Evolutionary conservation across 805 yeast species (phyloP), one percentile per base, ranked within the genome.

Genomic region (Suhomyces sp.): DNA sequence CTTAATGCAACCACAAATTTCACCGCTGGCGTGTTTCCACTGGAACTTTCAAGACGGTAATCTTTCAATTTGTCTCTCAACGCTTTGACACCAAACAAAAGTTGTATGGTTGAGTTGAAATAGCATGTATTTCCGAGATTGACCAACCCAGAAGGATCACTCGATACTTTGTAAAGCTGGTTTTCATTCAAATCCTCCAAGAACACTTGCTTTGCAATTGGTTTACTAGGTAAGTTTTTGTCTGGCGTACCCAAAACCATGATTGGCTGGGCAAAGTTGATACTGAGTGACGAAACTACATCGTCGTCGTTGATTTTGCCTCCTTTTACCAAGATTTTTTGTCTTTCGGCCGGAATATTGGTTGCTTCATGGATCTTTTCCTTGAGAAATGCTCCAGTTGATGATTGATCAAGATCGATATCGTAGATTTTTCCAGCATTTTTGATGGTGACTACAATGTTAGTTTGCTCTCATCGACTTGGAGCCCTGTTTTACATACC

Each of bases 211-310:
- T 79, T 76, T 10, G 73, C 78, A 12, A 75, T 75, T 12, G 88
- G 88, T 33, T 80, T 78, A 3, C 61, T 49, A 33, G 80, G 82
- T 49, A 83, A 70, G 51, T 79, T 81, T 52, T 79, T 75, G 50
- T 87, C 94, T 2, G 97, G 93, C 1, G 97, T 86, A 21, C 99
- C 99, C 51, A 94, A 76, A 52, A 94, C 89, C 96, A 94, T 88
- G 20, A 93, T 75, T 12, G 82, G 75, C 58, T 86, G 88, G 31
- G 81, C 82, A 20, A 81, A 76, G 61, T 86, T 87, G 55, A 92
- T 64, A 22, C 76, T 79, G 48, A 87, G 75, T 3, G 71, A 59
- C 9, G 73, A 63, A 49, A 89, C 68, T 37, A 76, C 72, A n/a
- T 72, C 73, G 54, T 87, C 92, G 68, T 90, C 93, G 50, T 79